Evolutionary conservation across 78 protist genomes (phyloP).

Genomic region (Trichosphaerium sp.): DNA sequence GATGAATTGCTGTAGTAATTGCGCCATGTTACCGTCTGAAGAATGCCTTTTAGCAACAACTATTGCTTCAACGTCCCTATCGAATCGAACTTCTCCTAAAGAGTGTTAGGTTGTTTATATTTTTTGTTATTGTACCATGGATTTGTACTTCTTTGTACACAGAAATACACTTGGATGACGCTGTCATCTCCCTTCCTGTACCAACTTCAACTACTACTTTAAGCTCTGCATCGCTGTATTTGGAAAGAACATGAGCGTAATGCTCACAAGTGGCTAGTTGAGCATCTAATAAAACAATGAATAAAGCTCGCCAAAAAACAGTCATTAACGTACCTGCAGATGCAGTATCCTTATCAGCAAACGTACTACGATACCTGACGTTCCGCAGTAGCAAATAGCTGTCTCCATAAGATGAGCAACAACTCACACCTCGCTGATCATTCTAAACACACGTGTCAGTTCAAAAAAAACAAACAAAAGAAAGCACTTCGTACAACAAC

Average conservation of each 20-base stretch:
- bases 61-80: no score
- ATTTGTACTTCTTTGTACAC: not conserved
- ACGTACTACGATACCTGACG: not conserved
- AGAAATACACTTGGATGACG: not conserved
- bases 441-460: not conserved
- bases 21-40: no score
- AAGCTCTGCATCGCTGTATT: not conserved
- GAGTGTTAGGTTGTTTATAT: no score
- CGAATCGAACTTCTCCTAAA: no score
- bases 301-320: no score
- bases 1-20: no score
- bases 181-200: not conserved
- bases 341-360: not conserved
- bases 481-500: not conserved
- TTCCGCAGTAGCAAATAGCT: not conserved
- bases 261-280: not conserved
- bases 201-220: not conserved
- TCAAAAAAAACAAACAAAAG: no score
- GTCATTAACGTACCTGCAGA: no score
- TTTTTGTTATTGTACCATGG: not conserved
- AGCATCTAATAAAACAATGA: no score
- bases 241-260: not conserved
- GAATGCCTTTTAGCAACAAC: no score
- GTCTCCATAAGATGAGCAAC: not conserved
- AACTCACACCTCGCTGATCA: not conserved